phyloP scores from a whole-genome alignment of 352 stramenopile species.

The Thraustochytrium striatum region DNA sequence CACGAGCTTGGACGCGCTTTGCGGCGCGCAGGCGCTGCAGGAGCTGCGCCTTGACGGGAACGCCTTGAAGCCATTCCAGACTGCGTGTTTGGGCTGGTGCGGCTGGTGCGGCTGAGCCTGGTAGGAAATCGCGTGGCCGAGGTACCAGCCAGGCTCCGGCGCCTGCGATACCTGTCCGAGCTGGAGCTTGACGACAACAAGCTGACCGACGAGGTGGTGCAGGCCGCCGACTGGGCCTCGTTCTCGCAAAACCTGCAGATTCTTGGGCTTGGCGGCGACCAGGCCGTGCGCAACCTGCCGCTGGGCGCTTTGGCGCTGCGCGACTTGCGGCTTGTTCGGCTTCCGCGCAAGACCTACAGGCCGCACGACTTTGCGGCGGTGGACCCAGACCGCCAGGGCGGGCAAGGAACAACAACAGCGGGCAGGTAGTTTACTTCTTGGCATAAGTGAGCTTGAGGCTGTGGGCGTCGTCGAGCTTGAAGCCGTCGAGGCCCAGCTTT shows the following conservation, averaged over 20 bases:
- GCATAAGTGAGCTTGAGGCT: not conserved
- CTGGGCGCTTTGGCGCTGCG: not conserved
- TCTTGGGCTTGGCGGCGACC: not conserved
- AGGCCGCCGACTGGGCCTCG: not conserved
- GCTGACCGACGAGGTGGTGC: not conserved
- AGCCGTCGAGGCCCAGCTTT: conserved; percentile 7
- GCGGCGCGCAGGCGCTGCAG: not conserved
- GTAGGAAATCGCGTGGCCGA: not conserved
- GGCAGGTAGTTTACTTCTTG: not conserved
- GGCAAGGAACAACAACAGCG: not conserved
- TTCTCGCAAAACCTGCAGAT: conserved; percentile 9
- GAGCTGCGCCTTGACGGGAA: conserved; percentile 19
- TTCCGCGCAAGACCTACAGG: no score
- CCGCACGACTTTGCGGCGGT: no score
- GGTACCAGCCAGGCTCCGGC: not conserved
- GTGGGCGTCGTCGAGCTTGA: conserved; percentile 23
- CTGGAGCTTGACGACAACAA: not conserved
- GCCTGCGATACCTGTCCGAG: conserved; percentile 3
- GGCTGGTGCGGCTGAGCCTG: not conserved
- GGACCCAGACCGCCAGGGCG: no score
- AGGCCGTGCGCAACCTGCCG: not conserved
- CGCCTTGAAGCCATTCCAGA: not conserved
- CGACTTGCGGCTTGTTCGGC: no score
- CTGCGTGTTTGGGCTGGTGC: not conserved
- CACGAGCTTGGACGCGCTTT: not conserved